Evolutionary conservation across 805 yeast genomes (phyloP).

Genomic region (Cephaloascus albidus): DNA sequence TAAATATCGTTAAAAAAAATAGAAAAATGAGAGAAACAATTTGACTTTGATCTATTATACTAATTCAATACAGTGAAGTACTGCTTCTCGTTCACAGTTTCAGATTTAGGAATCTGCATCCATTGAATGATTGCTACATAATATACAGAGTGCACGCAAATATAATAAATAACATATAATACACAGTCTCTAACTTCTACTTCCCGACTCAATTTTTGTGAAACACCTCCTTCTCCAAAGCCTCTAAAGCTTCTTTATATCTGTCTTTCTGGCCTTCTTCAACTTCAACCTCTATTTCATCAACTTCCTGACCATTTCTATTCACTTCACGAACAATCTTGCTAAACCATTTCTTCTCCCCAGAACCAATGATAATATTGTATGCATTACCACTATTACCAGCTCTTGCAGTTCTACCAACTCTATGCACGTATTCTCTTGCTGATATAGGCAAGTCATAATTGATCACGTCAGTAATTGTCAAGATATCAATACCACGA

Average conservation of each 20-base stretch:
- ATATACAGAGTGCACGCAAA: too few species aligned
- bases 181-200: too few species aligned
- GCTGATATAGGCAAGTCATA: constrained; percentile 86
- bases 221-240: constrained; percentile 32
- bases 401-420: constrained; percentile 97
- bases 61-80: too few species aligned
- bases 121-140: too few species aligned
- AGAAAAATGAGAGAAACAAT: too few species aligned
- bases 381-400: constrained; percentile 67
- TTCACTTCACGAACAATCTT: constrained; percentile 42
- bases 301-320: constrained; percentile 26
- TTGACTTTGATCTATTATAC: too few species aligned
- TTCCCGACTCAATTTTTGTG: constrained; percentile 1
- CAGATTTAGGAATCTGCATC: too few species aligned
- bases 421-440: constrained; percentile 90
- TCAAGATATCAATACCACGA: constrained; percentile 83
- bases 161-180: too few species aligned
- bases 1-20: too few species aligned
- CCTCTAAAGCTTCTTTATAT: constrained; percentile 35
- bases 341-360: constrained; percentile 62
- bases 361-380: constrained; percentile 65
- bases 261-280: constrained; percentile 9
- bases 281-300: constrained; percentile 5
- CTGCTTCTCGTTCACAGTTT: too few species aligned
- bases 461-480: constrained; percentile 69